Conservation (phyloP, 768 basidiomycete genomes). For the Termitomyces titanicus region DNA sequence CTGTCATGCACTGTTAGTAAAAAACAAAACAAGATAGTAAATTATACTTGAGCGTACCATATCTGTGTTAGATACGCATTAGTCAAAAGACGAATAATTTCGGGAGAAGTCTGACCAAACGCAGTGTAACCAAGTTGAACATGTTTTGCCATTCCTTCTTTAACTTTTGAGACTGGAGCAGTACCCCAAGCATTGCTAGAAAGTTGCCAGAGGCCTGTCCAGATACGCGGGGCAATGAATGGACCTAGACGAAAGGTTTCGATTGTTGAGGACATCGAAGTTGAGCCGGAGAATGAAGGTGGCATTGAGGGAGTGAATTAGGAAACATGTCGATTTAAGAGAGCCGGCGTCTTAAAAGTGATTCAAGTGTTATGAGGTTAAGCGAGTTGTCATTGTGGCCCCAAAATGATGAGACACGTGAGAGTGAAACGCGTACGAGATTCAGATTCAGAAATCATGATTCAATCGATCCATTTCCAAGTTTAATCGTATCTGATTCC, state of each 20-base stretch:
- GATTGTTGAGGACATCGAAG: conserved; percentile 1
- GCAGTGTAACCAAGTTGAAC: conserved; percentile 60
- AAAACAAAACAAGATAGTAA: neutral
- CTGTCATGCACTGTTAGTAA: conserved; percentile 1
- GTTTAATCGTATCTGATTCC: neutral
- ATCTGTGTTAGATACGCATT: conserved; percentile 28
- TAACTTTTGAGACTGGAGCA: conserved; percentile 60
- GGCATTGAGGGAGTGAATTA: conserved; percentile 1
- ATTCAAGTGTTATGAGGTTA: neutral
- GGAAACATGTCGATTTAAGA: neutral
- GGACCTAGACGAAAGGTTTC: conserved; percentile 59
- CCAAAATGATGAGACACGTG: neutral
- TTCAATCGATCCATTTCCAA: neutral
- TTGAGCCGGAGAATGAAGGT: conserved; percentile 17
- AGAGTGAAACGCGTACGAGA: neutral
- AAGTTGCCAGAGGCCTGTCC: conserved; percentile 83
- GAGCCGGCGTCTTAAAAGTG: neutral
- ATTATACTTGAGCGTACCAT: conserved; percentile 42
- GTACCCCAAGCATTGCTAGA: conserved; percentile 86
- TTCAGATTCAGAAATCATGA: too few species aligned
- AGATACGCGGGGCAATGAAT: conserved; percentile 57
- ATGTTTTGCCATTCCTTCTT: conserved; percentile 63
- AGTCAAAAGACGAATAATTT: conserved; percentile 1
- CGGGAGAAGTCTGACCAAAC: conserved; percentile 41
- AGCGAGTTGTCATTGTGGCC: neutral